Evolutionary conservation across 139 green algal genomes (phyloP).

Genomic region (Volvox reticuliferus): DNA sequence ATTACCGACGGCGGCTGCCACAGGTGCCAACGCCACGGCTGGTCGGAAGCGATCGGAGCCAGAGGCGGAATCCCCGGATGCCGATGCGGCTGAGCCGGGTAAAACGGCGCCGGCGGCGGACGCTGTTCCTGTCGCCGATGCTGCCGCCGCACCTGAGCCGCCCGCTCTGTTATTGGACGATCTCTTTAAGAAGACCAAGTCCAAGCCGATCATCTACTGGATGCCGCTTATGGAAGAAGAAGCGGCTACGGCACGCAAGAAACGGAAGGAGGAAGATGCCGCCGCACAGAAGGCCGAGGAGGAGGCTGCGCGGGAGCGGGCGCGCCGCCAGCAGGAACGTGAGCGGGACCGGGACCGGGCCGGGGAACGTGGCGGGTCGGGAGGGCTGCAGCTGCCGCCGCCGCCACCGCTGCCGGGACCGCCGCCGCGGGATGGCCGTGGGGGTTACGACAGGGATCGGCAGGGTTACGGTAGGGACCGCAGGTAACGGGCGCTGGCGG

Average conservation of each 20-base stretch:
- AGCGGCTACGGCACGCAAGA: slow-evolving; percentile 57
- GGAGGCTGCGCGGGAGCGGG: neutral
- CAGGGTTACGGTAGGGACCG: neutral
- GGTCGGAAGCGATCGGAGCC: neutral
- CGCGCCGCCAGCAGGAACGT: neutral
- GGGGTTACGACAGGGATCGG: slow-evolving; percentile 18
- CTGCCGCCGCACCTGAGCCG: neutral
- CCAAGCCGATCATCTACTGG: slow-evolving; percentile 86
- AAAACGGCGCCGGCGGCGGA: neutral
- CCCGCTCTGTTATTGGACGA: slow-evolving; percentile 71
- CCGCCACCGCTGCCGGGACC: slow-evolving; percentile 16
- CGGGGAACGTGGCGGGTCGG: neutral
- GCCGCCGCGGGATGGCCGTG: neutral
- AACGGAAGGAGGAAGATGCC: slow-evolving; percentile 35
- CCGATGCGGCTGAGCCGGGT: too few species aligned
- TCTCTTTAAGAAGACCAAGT: slow-evolving; percentile 85
- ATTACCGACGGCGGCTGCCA: neutral
- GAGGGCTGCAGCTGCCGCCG: slow-evolving; percentile 1
- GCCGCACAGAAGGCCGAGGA: neutral
- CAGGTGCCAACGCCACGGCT: neutral
- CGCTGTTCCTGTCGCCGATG: neutral
- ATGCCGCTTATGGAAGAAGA: slow-evolving; percentile 85
- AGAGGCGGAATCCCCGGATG: neutral
- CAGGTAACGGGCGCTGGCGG: slow-evolving; percentile 1
- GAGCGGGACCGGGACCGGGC: neutral